These are phyloP conservation scores for Albatrellus ellisii DNA, from an alignment of 768 basidiomycete species.

Conservation along the genomic window DNA sequence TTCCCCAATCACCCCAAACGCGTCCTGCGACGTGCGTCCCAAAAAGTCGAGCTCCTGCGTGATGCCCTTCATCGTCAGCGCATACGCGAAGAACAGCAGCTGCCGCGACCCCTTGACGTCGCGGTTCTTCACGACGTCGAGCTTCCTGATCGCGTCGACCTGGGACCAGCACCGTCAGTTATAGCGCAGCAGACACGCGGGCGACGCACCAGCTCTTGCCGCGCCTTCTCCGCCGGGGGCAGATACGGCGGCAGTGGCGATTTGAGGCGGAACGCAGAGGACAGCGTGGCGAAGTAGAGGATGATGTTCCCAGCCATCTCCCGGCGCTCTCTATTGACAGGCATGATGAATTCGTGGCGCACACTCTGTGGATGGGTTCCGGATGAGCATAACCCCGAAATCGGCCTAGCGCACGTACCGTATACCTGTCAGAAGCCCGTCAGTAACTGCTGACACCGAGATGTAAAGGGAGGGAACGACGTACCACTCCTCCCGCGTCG, in stretches of 20 bases:
- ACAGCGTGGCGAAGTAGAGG: conserved; percentile 71
- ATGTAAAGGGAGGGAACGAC: conserved; percentile 13
- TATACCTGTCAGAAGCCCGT: conserved; percentile 38
- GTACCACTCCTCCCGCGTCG: conserved; percentile 87
- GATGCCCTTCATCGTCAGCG: conserved; percentile 87
- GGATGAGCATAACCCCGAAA: not conserved
- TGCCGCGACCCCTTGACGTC: conserved; percentile 74
- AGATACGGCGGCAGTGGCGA: conserved; percentile 94
- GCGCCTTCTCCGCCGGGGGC: conserved; percentile 81
- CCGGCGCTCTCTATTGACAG: conserved; percentile 77
- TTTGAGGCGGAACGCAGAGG: conserved; percentile 72
- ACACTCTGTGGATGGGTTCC: conserved; percentile 42
- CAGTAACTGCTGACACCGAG: not conserved
- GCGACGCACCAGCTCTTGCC: conserved; percentile 54
- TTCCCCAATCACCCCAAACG: conserved; percentile 89
- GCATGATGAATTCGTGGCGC: conserved; percentile 75
- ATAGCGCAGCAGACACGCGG: not conserved
- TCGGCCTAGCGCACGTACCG: conserved; percentile 29
- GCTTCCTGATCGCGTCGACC: conserved; percentile 71
- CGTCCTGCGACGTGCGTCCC: conserved; percentile 69
- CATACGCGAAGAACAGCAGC: conserved; percentile 89
- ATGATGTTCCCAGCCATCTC: conserved; percentile 96
- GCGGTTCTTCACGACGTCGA: conserved; percentile 82
- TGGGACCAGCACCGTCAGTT: conserved; percentile 17
- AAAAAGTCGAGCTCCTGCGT: conserved; percentile 80